phyloP scores from a whole-genome alignment of 2,329 filamentous ascomycete genomes.

The Xylaria arbuscula region DNA sequence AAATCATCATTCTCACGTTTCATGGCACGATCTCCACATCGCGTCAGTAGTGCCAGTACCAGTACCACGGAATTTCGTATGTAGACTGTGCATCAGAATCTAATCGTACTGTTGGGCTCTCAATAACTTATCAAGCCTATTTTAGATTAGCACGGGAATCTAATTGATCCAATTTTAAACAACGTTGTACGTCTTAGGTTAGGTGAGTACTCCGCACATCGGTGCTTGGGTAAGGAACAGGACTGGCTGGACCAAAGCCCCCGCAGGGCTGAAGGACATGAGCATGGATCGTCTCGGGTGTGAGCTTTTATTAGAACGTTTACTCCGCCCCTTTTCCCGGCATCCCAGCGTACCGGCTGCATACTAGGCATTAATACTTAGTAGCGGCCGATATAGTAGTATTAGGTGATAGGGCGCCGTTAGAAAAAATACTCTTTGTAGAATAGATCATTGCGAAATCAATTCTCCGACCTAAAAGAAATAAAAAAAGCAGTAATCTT shows the following conservation, averaged over 20 bases:
- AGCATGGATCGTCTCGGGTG: neutral
- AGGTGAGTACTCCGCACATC: slow-evolving; percentile 8
- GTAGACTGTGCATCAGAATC: neutral
- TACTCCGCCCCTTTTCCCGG: slow-evolving; percentile 7
- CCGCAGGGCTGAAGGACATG: slow-evolving; percentile 27
- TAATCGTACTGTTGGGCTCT: neutral
- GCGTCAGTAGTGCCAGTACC: neutral
- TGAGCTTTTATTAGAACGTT: slow-evolving; percentile 1
- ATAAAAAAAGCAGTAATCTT: too few relatives aligned
- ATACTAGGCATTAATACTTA: too few relatives aligned
- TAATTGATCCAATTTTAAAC: slow-evolving; percentile 24
- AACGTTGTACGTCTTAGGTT: neutral
- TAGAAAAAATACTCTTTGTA: too few relatives aligned
- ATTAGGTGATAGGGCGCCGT: too few relatives aligned
- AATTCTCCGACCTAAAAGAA: too few relatives aligned
- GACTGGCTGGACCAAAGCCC: neutral
- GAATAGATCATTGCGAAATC: too few relatives aligned
- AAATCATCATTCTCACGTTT: slow-evolving; percentile 28
- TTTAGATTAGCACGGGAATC: slow-evolving; percentile 19
- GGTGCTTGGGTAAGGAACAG: neutral
- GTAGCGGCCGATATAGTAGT: too few relatives aligned
- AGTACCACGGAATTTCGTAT: slow-evolving; percentile 4
- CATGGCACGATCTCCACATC: slow-evolving; percentile 13
- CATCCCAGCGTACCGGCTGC: neutral
- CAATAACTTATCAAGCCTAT: slow-evolving; percentile 15